Base-by-base conservation (phyloP, 805 yeast genomes). In the Metschnikowia santaceciliae region DNA sequence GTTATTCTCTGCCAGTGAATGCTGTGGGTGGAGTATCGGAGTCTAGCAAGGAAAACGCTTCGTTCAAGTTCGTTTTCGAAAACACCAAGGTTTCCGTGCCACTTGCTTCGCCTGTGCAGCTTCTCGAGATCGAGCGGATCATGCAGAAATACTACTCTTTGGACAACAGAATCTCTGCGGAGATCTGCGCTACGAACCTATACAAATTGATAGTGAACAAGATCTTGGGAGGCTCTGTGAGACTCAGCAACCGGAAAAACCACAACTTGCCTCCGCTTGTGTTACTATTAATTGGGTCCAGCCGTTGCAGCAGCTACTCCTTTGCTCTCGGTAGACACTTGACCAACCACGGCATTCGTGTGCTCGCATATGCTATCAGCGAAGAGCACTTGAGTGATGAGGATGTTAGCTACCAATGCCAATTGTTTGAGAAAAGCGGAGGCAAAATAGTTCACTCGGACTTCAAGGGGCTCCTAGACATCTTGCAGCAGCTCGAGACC, bases 251-350 rank as follows among this genome's bases (percentile, higher is more conserved):
- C 30, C 70, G 74, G n/a, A 68, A 63, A 48, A 87, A 87, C 63
- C 89, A 84, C 61, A 90, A 90, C 62, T 75, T 88, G 17, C 87
- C 90, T 7, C 96, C 97, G 1, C 69, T 89, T 49, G 84, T 88
- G 2, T 71, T 90, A 13, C 69, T 86, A 1, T 71, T 90, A 26
- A 81, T 81, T 3, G 94, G 95, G n/a, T 85, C 86, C 59, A 83
- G 83, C 49, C 73, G 84, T 50, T 77, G 92, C 20, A 95, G 96
- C 20, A 77, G 83, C 5, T 72, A 89, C 50, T 90, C 91, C 0
- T 68, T 89, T 49, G 88, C 90, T 0, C 76, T 91, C 0, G 96
- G 90, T 0, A 80, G 96, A 54, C 90, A 86, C 58, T 74, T 91
- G 47, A 70, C 84, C 39, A 88, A 88, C 61, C 85, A 85, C 56